Conservation (phyloP, 2,329 filamentous ascomycete genomes). For the Podosphaera fusca region DNA sequence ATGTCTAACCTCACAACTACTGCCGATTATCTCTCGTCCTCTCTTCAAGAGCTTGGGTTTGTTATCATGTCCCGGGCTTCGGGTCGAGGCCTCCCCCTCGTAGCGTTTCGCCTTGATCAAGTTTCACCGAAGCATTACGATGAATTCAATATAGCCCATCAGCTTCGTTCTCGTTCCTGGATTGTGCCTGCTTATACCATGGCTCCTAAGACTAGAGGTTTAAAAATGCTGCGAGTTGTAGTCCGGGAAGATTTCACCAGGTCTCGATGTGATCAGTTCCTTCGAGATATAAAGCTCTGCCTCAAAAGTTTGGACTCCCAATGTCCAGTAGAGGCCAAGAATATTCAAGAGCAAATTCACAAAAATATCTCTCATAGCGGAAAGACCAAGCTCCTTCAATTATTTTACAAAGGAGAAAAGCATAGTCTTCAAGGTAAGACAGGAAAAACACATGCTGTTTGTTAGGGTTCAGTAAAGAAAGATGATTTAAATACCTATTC, state of each 20-base stretch:
- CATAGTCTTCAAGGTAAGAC: constrained; percentile 78
- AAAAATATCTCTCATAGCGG: constrained; percentile 28
- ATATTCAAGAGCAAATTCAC: constrained; percentile 42
- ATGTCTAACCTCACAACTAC: constrained; percentile 86
- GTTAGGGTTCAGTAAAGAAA: constrained; percentile 23
- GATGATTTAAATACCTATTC: background rate
- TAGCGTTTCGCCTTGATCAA: constrained; percentile 59
- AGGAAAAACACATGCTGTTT: constrained; percentile 75
- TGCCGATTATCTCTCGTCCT: constrained; percentile 61
- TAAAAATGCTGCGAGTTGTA: constrained; percentile 84
- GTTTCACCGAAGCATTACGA: constrained; percentile 35
- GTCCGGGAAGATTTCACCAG: constrained; percentile 82
- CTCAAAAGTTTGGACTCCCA: constrained; percentile 47
- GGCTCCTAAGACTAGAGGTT: constrained; percentile 43
- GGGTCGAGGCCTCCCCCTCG: constrained; percentile 64
- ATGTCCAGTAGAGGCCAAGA: constrained; percentile 46
- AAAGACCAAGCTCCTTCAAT: constrained; percentile 26
- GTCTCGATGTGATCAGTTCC: constrained; percentile 54
- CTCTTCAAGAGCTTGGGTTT: constrained; percentile 56
- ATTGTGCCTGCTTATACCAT: constrained; percentile 92
- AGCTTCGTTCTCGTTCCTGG: constrained; percentile 72
- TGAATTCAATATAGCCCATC: constrained; percentile 62
- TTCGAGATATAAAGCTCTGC: constrained; percentile 59
- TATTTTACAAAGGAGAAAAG: constrained; percentile 42
- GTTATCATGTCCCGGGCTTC: constrained; percentile 64